These are phyloP conservation scores for Dactylella cylindrospora DNA, from an alignment of 2,329 filamentous ascomycete genomes.

Conservation along the genomic window DNA sequence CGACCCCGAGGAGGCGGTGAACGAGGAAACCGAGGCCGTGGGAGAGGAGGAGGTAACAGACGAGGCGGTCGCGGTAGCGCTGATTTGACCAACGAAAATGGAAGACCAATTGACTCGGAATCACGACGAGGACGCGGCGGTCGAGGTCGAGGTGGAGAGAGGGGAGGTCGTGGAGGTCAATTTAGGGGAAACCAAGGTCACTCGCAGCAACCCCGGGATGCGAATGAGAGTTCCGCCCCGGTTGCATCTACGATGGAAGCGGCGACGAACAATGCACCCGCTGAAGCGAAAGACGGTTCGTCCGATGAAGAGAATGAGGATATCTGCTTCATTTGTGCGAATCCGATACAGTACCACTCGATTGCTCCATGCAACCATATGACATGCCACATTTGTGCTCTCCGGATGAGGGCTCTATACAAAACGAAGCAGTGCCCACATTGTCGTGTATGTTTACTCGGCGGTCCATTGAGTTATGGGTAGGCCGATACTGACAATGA, in stretches of 20 bases:
- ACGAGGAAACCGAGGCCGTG: slow-evolving; percentile 53
- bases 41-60: slow-evolving; percentile 50
- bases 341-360: slow-evolving; percentile 79
- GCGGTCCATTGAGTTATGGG: not conserved
- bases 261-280: slow-evolving; percentile 46
- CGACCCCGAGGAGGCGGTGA: slow-evolving; percentile 55
- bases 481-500: slow-evolving; percentile 4
- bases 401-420: slow-evolving; percentile 88
- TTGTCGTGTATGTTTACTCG: slow-evolving; percentile 70
- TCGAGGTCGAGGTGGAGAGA: slow-evolving; percentile 23
- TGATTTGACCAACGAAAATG: not conserved
- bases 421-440: slow-evolving; percentile 97
- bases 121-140: slow-evolving; percentile 28
- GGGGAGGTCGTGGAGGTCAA: slow-evolving; percentile 9
- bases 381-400: slow-evolving; percentile 92
- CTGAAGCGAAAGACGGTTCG: slow-evolving; percentile 53
- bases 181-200: slow-evolving; percentile 17
- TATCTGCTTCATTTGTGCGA: slow-evolving; percentile 97
- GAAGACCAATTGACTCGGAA: slow-evolving; percentile 19
- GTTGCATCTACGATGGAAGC: not conserved
- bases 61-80: slow-evolving; percentile 48
- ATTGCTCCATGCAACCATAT: slow-evolving; percentile 93
- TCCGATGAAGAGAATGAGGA: slow-evolving; percentile 67
- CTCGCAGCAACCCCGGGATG: slow-evolving; percentile 33
- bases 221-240: not conserved